phyloP scores from a whole-genome alignment of 768 basidiomycete genomes.

The Hericium erinaceus region DNA sequence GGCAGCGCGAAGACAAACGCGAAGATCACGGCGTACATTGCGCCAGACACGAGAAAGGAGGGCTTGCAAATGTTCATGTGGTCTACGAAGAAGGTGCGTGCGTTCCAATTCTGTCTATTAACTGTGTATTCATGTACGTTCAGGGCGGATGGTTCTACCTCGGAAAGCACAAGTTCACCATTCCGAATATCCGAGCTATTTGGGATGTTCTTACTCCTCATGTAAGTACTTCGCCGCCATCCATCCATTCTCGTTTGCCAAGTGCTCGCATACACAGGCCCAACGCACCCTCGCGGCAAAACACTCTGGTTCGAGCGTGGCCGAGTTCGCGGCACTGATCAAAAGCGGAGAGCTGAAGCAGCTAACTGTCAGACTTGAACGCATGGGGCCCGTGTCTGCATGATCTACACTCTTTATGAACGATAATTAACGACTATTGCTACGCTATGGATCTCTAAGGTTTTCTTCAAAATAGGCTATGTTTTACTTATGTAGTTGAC shows the following conservation, averaged over 20 bases:
- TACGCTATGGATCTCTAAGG: too few relatives aligned
- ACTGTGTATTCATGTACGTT: background rate
- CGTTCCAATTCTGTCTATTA: background rate
- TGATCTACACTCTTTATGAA: too few relatives aligned
- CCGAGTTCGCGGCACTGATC: constrained; percentile 29
- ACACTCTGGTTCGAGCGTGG: constrained; percentile 21
- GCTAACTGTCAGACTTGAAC: constrained; percentile 18
- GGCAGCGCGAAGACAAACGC: constrained; percentile 27
- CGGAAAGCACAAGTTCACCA: constrained; percentile 7
- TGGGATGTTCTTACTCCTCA: constrained; percentile 17
- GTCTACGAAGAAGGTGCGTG: constrained; percentile 34
- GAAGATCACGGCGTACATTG: constrained; percentile 26
- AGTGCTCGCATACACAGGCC: constrained; percentile 2
- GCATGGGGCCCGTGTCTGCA: too few relatives aligned
- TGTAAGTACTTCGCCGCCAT: background rate
- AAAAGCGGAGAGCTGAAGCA: constrained; percentile 34
- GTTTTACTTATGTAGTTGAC: too few relatives aligned
- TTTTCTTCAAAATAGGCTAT: too few relatives aligned
- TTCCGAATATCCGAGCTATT: constrained; percentile 3
- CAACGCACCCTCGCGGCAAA: constrained; percentile 18
- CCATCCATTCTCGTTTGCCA: background rate
- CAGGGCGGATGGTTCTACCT: constrained; percentile 12
- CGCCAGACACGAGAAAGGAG: constrained; percentile 5
- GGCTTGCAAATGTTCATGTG: constrained; percentile 44
- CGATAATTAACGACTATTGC: too few relatives aligned